Base-by-base conservation (phyloP, 2,329 filamentous ascomycete species). In the Ascochyta lentis region DNA sequence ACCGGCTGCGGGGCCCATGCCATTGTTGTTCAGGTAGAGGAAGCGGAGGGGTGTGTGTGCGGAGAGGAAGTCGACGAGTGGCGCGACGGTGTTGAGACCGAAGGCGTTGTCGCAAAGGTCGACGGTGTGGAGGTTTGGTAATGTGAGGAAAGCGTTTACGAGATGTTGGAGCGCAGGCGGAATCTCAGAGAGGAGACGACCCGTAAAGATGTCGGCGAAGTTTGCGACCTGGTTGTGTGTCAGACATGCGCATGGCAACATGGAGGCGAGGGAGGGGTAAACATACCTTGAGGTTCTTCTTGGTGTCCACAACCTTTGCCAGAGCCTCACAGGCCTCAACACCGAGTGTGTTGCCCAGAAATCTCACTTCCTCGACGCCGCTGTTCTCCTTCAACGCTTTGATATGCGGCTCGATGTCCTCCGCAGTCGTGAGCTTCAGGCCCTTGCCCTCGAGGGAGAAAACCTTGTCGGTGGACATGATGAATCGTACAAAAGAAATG, bases 91-190 rank as follows among this genome's bases (percentile, higher is more conserved):
- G 79, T 96, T 97, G 59, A 97, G 86, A 53, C 95, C 95, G 71
- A 99, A 99, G 41, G 95, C 95, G 78, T 99, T 99, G 79, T 99
- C 95, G 78, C 94, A 96, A 37, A 99, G 85, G 78, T 98, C 96
- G 78, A 99, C 85, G 27, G 93, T 97, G 76, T 90, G 89, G 40
- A 99, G 88, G 54, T 91, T 88, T 1, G 90, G 89, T 49, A 96
- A 89, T 71, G 92, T 89, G 54, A 97, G 86, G 38, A 98, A 87
- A 4, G 94, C 89, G 37, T 88, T 92, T 49, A 99, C 87, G 43
- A 99, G 87, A 55, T 86, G 88, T 41, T 90, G 90, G 50, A 99
- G 86, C 7, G 95, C 94, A 62, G 89, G 89, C 43, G 95, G 95
- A 61, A 99, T 99, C 76, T 99, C 95, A 76, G 88, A 90, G 60